Percentiles rank a stretch among this genome's conserved stretches.
Conservation (phyloP, 2,329 filamentous ascomycete species). For the Dissoconium aciculare region DNA sequence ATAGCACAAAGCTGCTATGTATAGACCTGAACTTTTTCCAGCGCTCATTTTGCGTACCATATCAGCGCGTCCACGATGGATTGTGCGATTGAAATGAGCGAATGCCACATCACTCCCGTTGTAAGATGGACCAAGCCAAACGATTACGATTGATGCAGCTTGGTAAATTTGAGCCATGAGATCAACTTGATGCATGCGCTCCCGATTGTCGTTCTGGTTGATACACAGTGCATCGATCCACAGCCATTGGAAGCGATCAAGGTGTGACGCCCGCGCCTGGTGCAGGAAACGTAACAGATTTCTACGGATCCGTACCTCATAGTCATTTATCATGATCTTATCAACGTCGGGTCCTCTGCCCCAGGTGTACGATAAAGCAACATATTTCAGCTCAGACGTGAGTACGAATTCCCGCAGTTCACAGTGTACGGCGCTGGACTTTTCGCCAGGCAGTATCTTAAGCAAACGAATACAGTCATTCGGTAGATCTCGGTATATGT, state of each 20-base stretch:
- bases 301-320: slow-evolving; percentile 4
- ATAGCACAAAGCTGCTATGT: slow-evolving; percentile 1
- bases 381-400: too few species aligned
- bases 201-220: slow-evolving; percentile 5
- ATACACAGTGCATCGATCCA: slow-evolving; percentile 11
- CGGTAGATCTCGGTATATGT: too few species aligned
- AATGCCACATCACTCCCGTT: slow-evolving; percentile 4
- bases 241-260: neutral
- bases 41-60: too few species aligned
- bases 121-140: slow-evolving; percentile 8
- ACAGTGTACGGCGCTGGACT: too few species aligned
- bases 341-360: too few species aligned
- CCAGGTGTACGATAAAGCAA: slow-evolving; percentile 1
- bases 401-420: too few species aligned
- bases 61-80: too few species aligned
- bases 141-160: slow-evolving; percentile 3
- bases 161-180: slow-evolving; percentile 9
- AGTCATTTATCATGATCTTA: too few species aligned
- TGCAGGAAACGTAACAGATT: slow-evolving; percentile 7
- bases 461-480: too few species aligned
- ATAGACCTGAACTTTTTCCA: slow-evolving; percentile 1
- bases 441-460: too few species aligned
- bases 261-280: neutral
- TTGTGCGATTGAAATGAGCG: too few species aligned
- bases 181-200: slow-evolving; percentile 6